phyloP scores from a whole-genome alignment of 1,284 basidiomycete genomes.

The Ceratobasidium sp. region DNA sequence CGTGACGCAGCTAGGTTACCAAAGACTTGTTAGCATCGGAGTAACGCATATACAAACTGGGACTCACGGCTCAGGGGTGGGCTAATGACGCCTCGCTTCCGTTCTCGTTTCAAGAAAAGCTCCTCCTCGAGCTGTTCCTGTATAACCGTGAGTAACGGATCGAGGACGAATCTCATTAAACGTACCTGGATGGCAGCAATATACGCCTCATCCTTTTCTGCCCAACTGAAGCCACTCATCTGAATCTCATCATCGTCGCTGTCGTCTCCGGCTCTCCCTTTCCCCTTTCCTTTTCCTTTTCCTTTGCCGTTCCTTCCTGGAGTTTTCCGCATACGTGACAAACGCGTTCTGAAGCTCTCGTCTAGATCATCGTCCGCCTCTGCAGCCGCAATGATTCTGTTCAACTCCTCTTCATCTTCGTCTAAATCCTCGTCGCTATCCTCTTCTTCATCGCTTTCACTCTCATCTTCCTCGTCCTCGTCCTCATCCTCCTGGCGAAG shows the following conservation, averaged over 20 bases:
- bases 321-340: conserved; percentile 37
- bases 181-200: conserved; percentile 72
- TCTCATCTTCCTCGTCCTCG: conserved; percentile 62
- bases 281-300: conserved; percentile 43
- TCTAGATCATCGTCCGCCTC: conserved; percentile 55
- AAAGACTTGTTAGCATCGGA: conserved; percentile 51
- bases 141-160: conserved; percentile 59
- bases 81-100: conserved; percentile 66
- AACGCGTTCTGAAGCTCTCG: conserved; percentile 34
- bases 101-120: conserved; percentile 55
- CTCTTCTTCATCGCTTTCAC: conserved; percentile 53
- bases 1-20: conserved; percentile 33
- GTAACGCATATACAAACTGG: conserved; percentile 48
- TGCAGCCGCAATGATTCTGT: conserved; percentile 60
- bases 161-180: conserved; percentile 2
- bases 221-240: conserved; percentile 60
- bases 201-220: conserved; percentile 74
- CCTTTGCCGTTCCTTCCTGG: conserved; percentile 19
- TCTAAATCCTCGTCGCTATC: conserved; percentile 50
- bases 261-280: conserved; percentile 26
- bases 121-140: conserved; percentile 59
- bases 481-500: conserved; percentile 70
- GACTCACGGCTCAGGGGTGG: conserved; percentile 68
- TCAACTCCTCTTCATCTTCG: conserved; percentile 57
- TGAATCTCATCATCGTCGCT: conserved; percentile 53